Percentiles rank a stretch among this genome's conserved stretches.
Conservation (phyloP, 148 eudicot species). For the Suaeda aralocaspica region DNA sequence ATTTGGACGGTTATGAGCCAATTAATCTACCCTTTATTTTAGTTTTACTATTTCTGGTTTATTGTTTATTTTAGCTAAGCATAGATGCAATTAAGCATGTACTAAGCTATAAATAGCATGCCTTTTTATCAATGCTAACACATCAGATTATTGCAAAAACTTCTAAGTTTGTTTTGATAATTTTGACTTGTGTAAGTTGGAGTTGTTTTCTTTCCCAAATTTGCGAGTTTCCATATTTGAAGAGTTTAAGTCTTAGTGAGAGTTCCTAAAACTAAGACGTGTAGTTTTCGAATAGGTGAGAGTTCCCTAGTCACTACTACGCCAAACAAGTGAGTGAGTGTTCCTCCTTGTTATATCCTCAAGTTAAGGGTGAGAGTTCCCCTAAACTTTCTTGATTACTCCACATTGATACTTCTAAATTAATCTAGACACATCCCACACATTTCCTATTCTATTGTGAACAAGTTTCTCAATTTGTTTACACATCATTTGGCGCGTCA, state of each 20-base stretch:
- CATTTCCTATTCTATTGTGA: not conserved
- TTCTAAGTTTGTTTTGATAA: not conserved
- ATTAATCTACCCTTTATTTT: no score
- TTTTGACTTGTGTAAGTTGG: not conserved
- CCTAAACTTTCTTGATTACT: no score
- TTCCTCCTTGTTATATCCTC: not conserved
- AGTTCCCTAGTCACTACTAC: not conserved
- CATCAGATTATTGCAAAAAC: not conserved
- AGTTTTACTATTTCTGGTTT: not conserved
- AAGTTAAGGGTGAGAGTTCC: not conserved
- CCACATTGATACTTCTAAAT: not conserved
- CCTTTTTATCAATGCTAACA: not conserved
- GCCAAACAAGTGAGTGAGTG: not conserved
- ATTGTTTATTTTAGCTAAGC: not conserved
- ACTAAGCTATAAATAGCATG: not conserved
- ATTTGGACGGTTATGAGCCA: no score
- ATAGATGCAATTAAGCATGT: not conserved
- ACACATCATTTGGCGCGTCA: no score
- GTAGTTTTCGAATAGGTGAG: no score
- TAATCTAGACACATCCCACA: not conserved
- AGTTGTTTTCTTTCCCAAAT: not conserved
- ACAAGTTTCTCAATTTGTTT: not conserved
- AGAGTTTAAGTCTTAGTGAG: not conserved
- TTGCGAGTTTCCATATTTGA: not conserved
- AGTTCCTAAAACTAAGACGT: no score